A percentile compares a stretch with the other conserved stretches of the same genome.
These are phyloP conservation scores for Lomentospora prolificans DNA, from an alignment of 2,329 filamentous ascomycete genomes.

Conservation along the genomic window DNA sequence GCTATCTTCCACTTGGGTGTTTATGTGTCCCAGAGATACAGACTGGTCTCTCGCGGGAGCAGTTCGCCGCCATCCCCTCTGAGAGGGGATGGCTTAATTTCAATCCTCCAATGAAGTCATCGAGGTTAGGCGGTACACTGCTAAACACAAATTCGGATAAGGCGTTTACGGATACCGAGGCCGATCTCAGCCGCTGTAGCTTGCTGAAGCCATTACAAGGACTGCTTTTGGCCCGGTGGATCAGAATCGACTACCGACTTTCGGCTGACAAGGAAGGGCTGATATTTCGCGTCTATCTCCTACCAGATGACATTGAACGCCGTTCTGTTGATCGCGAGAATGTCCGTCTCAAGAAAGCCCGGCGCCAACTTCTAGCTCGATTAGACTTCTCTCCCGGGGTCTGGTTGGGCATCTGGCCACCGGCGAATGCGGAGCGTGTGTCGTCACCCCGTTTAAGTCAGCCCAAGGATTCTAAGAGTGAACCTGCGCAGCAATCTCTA, in stretches of 20 bases:
- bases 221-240: slow-evolving; percentile 30
- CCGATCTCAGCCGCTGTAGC: slow-evolving; percentile 18
- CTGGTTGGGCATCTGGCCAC: slow-evolving; percentile 31
- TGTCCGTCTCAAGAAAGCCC: slow-evolving; percentile 30
- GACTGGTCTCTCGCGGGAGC: not conserved
- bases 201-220: slow-evolving; percentile 15
- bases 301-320: slow-evolving; percentile 56
- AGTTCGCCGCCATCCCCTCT: not conserved
- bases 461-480: not conserved
- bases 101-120: not conserved
- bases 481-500: slow-evolving; percentile 22
- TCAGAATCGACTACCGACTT: slow-evolving; percentile 29
- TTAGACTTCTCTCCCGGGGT: slow-evolving; percentile 45
- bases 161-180: slow-evolving; percentile 14
- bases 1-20: not conserved
- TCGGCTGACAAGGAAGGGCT: slow-evolving; percentile 14
- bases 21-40: not conserved
- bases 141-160: not conserved
- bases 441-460: not conserved
- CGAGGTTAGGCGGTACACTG: not conserved
- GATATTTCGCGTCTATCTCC: slow-evolving; percentile 46
- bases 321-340: slow-evolving; percentile 39
- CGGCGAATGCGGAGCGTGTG: not conserved
- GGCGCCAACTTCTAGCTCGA: slow-evolving; percentile 36
- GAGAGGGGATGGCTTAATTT: not conserved